Base-by-base conservation (phyloP, 179 eudicot genomes). In the Spergularia azorica region DNA sequence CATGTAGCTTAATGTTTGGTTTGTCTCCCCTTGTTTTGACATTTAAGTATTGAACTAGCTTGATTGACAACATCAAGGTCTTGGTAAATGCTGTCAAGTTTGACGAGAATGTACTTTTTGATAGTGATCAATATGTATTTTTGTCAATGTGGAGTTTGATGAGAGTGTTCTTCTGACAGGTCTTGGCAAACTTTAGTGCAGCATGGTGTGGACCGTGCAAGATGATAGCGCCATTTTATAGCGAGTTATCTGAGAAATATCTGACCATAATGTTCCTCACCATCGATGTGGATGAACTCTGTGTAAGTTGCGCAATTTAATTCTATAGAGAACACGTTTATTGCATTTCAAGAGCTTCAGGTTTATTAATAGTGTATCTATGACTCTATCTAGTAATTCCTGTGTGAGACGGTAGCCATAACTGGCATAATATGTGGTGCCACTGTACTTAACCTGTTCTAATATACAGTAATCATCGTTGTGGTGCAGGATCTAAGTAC, bases 131-230 rank as follows among this genome's bases (percentile, higher is more conserved):
- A 71, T 15, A 65, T 63, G 32, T 26, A 26, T 71, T 18, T 32
- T 21, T 26, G 32, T 70, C 66, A 48, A 39, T 67, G 43, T n/a
- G 9, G 54, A 59, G 55, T 66, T 76, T 82, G 61, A 67, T 60
- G 18, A n/a, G 46, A 26, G 32, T 9, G 26, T n/a, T 63, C 14
- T 69, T 62, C 57, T 76, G 70, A 78, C 95, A 95, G 98, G 91
- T 90, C 36, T 51, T 95, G 70, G 98, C 97, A 72, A 95, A 95
- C 80, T 95, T 95, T 72, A 95, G 98, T 81, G 98, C 99, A 67
- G 84, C 91, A 38, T 95, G 99, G 99, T 95, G 98, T 82, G 95
- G 92, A 72, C 99, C 99, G 63, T 95, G 99, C 84, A 88, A 90
- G 85, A 76, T 88, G 87, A 89, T 95, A 80, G 92, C 99, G 2